These are phyloP conservation scores for Tilletia caries DNA, from an alignment of 1,284 basidiomycete genomes.

Conservation along the genomic window DNA sequence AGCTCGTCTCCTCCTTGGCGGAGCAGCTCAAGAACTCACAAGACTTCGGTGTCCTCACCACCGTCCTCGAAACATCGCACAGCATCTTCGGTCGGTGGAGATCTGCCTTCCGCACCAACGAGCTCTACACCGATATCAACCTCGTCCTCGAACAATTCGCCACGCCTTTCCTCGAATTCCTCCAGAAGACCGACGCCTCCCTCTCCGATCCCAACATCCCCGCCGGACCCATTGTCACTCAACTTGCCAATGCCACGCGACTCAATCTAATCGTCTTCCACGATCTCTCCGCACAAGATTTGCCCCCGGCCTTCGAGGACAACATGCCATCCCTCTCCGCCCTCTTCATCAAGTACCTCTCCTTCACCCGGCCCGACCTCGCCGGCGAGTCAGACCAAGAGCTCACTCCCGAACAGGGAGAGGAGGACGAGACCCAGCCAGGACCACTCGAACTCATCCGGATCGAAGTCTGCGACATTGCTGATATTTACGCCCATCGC, in stretches of 20 bases:
- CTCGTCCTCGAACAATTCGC: constrained; percentile 81
- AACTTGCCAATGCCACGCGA: constrained; percentile 50
- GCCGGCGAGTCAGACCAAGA: constrained; percentile 34
- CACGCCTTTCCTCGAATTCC: constrained; percentile 69
- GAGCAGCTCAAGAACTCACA: constrained; percentile 68
- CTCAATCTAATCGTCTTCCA: constrained; percentile 86
- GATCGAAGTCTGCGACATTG: constrained; percentile 84
- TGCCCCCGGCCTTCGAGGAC: constrained; percentile 92
- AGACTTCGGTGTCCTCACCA: constrained; percentile 82
- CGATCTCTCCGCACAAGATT: constrained; percentile 90
- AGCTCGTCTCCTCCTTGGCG: constrained; percentile 57
- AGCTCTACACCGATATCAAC: constrained; percentile 87
- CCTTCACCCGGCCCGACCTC: constrained; percentile 70
- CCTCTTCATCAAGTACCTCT: constrained; percentile 36
- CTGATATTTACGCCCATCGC: constrained; percentile 85
- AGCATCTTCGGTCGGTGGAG: constrained; percentile 94
- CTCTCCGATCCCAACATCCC: constrained; percentile 54
- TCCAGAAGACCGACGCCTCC: constrained; percentile 34
- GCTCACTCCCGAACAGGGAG: constrained; percentile 28
- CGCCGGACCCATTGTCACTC: constrained; percentile 35
- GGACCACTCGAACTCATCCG: constrained; percentile 82
- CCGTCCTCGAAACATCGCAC: constrained; percentile 87
- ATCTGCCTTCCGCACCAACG: constrained; percentile 79
- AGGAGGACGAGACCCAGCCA: constrained; percentile 74
- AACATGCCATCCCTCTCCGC: constrained; percentile 60